Evolutionary conservation across 2,329 filamentous ascomycete species (phyloP).

Genomic region (Venturia effusa): DNA sequence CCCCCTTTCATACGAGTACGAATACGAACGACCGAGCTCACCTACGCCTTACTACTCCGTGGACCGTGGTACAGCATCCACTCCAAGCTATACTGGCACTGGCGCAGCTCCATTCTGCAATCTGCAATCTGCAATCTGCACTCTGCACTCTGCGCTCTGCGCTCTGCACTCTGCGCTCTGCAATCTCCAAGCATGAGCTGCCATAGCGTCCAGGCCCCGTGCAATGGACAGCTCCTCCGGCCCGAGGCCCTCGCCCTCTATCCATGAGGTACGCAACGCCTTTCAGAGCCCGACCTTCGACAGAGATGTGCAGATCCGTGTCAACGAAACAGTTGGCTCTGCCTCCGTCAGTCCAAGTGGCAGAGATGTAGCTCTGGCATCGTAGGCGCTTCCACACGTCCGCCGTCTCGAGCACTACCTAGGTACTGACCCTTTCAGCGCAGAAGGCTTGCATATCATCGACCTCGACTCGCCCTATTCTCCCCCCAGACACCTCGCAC

Average conservation of each 20-base stretch:
- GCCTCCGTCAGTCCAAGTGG: conserved; percentile 89
- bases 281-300: conserved; percentile 85
- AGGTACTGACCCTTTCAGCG: conserved; percentile 38
- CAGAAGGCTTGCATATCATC: conserved; percentile 81
- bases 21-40: too few species aligned
- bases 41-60: too few species aligned
- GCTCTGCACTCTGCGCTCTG: too few species aligned
- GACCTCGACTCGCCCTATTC: conserved; percentile 85
- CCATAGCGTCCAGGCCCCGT: background rate
- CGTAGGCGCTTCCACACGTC: conserved; percentile 39
- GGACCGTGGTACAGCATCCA: too few species aligned
- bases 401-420: conserved; percentile 30
- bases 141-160: too few species aligned
- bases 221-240: conserved; percentile 3
- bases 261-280: conserved; percentile 28
- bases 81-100: too few species aligned
- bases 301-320: conserved; percentile 70
- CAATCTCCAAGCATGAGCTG: background rate
- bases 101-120: too few species aligned
- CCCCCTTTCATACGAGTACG: too few species aligned
- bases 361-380: conserved; percentile 80
- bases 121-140: too few species aligned
- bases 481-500: conserved; percentile 71
- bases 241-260: background rate
- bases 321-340: conserved; percentile 71